A percentile compares a stretch with the other conserved stretches of the same genome.
phyloP scores from a whole-genome alignment of 768 basidiomycete species.

The Termitomyces sp. region DNA sequence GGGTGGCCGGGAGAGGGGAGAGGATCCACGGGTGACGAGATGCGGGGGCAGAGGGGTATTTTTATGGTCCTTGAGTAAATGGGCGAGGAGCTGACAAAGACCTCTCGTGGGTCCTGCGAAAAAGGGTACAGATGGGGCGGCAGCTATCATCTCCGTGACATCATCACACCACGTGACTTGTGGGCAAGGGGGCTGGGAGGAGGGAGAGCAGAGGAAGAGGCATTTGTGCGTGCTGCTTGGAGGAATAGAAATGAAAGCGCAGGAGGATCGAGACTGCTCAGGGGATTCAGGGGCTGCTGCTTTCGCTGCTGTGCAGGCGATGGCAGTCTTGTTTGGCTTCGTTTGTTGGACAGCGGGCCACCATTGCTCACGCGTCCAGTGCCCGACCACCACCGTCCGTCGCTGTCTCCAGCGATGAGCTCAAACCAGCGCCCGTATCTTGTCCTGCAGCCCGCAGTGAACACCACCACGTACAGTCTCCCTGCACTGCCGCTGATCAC shows the following conservation, averaged over 20 bases:
- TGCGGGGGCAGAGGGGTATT: neutral
- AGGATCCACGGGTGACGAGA: neutral
- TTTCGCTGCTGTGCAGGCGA: neutral
- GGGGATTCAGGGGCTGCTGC: neutral
- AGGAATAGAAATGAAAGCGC: neutral
- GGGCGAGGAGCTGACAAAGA: neutral
- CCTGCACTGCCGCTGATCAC: neutral
- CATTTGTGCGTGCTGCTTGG: neutral
- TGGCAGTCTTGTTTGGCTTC: slow-evolving; percentile 9
- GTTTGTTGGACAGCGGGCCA: slow-evolving; percentile 3
- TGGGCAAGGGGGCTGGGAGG: no score
- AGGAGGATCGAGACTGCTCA: neutral
- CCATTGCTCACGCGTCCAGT: neutral
- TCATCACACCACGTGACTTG: no score
- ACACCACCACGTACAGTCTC: slow-evolving; percentile 70
- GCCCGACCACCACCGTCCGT: slow-evolving; percentile 15
- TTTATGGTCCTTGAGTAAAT: no score
- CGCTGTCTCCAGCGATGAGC: slow-evolving; percentile 45
- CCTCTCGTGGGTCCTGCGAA: neutral
- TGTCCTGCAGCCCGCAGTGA: slow-evolving; percentile 75
- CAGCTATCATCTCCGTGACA: no score
- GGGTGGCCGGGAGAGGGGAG: neutral
- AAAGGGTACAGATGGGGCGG: neutral
- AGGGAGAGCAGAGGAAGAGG: neutral
- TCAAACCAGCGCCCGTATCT: slow-evolving; percentile 61